Evolutionary conservation across 805 yeast genomes (phyloP).

Genomic region (Sugiyamaella boreocaroliniensis): DNA sequence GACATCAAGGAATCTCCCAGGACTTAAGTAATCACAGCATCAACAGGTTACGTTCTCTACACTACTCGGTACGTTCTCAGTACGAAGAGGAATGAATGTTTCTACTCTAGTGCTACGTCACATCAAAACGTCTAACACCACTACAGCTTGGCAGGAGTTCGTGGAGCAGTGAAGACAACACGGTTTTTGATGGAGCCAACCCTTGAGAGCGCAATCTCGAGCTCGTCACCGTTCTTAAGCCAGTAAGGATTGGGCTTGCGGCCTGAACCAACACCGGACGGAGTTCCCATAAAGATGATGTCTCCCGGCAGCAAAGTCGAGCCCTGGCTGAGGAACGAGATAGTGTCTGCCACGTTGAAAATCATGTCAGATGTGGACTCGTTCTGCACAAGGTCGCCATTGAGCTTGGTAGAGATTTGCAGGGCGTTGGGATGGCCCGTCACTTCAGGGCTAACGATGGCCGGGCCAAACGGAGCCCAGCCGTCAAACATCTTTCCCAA

Average conservation of each 20-base stretch:
- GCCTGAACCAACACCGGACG: constrained; percentile 46
- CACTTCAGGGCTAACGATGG: constrained; percentile 34
- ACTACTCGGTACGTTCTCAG: no score
- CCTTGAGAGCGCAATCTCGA: constrained; percentile 23
- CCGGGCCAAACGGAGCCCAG: constrained; percentile 55
- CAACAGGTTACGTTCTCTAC: no score
- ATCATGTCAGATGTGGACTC: constrained; percentile 44
- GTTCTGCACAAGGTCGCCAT: constrained; percentile 43
- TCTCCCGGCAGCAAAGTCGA: constrained; percentile 49
- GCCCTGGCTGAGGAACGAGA: constrained; percentile 46
- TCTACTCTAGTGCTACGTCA: no score
- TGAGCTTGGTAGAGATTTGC: constrained; percentile 37
- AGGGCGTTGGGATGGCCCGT: constrained; percentile 34
- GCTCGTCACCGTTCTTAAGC: constrained; percentile 40
- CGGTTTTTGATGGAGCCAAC: constrained; percentile 9
- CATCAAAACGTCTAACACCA: background rate
- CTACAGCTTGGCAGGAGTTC: background rate
- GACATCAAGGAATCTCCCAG: no score
- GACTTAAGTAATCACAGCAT: no score
- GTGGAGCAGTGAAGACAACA: constrained; percentile 5
- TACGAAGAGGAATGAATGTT: no score
- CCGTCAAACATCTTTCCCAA: constrained; percentile 49
- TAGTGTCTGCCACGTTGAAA: constrained; percentile 38
- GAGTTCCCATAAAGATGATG: constrained; percentile 51
- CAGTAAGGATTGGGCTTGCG: constrained; percentile 36